These are phyloP conservation scores for Solanum gandarillasii DNA, from an alignment of 257 asterid genomes.

Conservation along the genomic window DNA sequence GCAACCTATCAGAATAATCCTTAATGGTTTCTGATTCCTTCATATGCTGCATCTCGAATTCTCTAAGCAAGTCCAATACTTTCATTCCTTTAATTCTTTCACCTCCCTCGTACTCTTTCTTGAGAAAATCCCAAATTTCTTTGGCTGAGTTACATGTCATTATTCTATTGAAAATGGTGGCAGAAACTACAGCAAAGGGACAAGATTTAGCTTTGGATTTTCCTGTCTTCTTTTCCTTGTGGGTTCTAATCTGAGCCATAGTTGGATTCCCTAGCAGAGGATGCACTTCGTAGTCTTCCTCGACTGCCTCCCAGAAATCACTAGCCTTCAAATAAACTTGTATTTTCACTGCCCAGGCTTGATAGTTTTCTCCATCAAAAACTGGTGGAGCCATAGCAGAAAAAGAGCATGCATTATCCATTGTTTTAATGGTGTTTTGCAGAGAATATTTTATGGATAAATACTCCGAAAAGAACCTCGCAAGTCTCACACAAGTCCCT, in stretches of 20 bases:
- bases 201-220: background rate
- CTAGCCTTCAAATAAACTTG: background rate
- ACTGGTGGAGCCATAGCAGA: background rate
- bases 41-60: background rate
- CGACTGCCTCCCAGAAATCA: background rate
- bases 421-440: background rate
- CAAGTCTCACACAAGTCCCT: background rate
- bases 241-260: background rate
- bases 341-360: background rate
- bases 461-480: background rate
- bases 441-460: background rate
- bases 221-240: background rate
- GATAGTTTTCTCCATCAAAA: background rate
- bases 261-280: background rate
- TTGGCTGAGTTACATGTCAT: background rate
- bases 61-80: background rate
- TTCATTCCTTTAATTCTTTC: background rate
- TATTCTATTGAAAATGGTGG: too few relatives aligned
- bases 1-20: background rate
- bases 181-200: too few relatives aligned
- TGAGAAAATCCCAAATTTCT: background rate
- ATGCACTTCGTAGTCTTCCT: background rate
- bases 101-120: background rate
- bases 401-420: background rate
- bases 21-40: background rate